These are phyloP conservation scores for Marasmius fiardii DNA, from an alignment of 1,284 basidiomycete genomes.

Conservation along the genomic window DNA sequence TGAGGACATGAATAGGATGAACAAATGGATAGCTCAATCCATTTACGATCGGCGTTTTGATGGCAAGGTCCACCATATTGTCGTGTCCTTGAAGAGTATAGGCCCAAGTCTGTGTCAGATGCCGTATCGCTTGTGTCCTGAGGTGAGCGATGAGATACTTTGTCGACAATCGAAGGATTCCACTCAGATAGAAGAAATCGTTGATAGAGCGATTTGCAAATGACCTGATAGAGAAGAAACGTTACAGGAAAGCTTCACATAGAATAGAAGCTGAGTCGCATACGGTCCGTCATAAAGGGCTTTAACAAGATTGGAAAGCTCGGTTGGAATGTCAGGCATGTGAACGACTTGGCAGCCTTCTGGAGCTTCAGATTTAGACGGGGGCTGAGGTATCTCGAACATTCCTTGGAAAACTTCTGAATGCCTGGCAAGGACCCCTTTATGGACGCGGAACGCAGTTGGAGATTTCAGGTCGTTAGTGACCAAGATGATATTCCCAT, in stretches of 20 bases:
- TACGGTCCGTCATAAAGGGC: constrained; percentile 58
- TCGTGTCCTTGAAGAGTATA: constrained; percentile 54
- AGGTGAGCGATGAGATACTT: constrained; percentile 55
- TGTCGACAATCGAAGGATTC: constrained; percentile 52
- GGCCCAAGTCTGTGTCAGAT: constrained; percentile 50
- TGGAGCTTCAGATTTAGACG: constrained; percentile 29
- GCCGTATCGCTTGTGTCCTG: constrained; percentile 43
- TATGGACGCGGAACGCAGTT: constrained; percentile 53
- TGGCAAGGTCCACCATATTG: constrained; percentile 48
- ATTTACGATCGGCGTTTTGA: constrained; percentile 37
- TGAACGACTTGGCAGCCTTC: constrained; percentile 49
- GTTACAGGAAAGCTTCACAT: not conserved
- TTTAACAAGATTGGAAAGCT: constrained; percentile 50
- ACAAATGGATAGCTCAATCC: constrained; percentile 53
- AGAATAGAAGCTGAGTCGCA: constrained; percentile 31
- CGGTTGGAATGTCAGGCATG: constrained; percentile 52
- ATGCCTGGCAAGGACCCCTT: constrained; percentile 54
- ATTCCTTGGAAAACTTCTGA: constrained; percentile 59
- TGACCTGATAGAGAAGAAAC: constrained; percentile 17
- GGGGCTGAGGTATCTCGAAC: constrained; percentile 50
- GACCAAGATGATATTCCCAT: constrained; percentile 53
- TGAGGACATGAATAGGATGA: constrained; percentile 58
- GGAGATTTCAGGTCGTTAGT: constrained; percentile 29
- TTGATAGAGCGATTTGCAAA: constrained; percentile 39
- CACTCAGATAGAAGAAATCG: constrained; percentile 52